Evolutionary conservation across 176 grass and related monocot species (phyloP).

Genomic region (maize (Zea mays)): Zm-B73-REFERENCE-NAM-5.0 NC_050097.1:29097501-29098000

Average conservation of each 20-base stretch:
- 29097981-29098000: constrained; percentile 41
- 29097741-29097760: constrained; percentile 14
- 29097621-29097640: constrained; percentile 37
- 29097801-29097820: background rate
- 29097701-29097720: background rate
- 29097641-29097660: constrained; percentile 14
- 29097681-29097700: background rate
- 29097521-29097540: constrained; percentile 2
- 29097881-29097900: constrained; percentile 26
- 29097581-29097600: background rate
- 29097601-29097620: background rate
- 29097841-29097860: background rate
- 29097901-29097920: constrained; percentile 34
- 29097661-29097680: background rate
- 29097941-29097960: constrained; percentile 13
- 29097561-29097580: background rate
- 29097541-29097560: background rate
- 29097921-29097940: constrained; percentile 33
- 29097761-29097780: background rate
- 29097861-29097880: background rate
- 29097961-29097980: constrained; percentile 55
- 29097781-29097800: background rate
- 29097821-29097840: background rate
- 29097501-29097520: background rate
- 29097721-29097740: background rate